Percentiles rank a stretch among this genome's conserved stretches.
These are phyloP conservation scores for Ophiosphaerella narmari DNA, from an alignment of 2,329 filamentous ascomycete species.

Conservation along the genomic window DNA sequence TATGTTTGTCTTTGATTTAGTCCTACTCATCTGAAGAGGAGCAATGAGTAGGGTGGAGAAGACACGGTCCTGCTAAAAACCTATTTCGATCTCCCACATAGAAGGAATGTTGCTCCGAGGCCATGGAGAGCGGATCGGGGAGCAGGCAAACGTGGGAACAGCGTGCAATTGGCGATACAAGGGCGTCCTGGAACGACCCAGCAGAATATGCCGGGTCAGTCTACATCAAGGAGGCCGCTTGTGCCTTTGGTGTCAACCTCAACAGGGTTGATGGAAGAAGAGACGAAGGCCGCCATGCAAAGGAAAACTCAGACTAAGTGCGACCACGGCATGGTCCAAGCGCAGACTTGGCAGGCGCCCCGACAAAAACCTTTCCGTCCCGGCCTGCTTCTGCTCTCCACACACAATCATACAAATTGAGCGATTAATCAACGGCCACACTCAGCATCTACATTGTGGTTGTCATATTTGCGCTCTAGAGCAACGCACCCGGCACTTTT, in stretches of 20 bases:
- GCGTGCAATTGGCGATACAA: conserved; percentile 10
- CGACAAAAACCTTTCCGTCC: conserved; percentile 24
- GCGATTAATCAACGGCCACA: conserved; percentile 54
- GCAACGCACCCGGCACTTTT: conserved; percentile 38
- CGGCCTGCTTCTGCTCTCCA: conserved; percentile 25
- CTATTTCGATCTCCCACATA: conserved; percentile 56
- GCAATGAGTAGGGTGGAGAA: conserved; percentile 57
- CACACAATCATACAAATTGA: conserved; percentile 49
- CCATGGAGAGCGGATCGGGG: conserved; percentile 51
- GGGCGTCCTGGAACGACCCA: conserved; percentile 15
- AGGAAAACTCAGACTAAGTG: conserved; percentile 13
- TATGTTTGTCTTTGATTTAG: conserved; percentile 56
- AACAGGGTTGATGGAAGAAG: conserved; percentile 1
- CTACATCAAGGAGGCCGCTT: neutral
- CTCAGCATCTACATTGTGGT: conserved; percentile 43
- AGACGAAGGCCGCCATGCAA: conserved; percentile 1
- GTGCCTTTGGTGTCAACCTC: neutral
- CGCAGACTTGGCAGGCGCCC: conserved; percentile 18
- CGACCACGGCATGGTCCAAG: conserved; percentile 8
- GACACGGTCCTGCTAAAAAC: conserved; percentile 60
- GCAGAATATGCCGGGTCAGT: conserved; percentile 17
- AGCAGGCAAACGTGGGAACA: conserved; percentile 57
- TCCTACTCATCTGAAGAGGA: conserved; percentile 49
- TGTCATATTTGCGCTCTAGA: conserved; percentile 55
- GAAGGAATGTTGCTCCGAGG: conserved; percentile 56